Evolutionary conservation across 2,329 filamentous ascomycete genomes (phyloP).

Genomic region (Hymenotorrendiella dingleyae): DNA sequence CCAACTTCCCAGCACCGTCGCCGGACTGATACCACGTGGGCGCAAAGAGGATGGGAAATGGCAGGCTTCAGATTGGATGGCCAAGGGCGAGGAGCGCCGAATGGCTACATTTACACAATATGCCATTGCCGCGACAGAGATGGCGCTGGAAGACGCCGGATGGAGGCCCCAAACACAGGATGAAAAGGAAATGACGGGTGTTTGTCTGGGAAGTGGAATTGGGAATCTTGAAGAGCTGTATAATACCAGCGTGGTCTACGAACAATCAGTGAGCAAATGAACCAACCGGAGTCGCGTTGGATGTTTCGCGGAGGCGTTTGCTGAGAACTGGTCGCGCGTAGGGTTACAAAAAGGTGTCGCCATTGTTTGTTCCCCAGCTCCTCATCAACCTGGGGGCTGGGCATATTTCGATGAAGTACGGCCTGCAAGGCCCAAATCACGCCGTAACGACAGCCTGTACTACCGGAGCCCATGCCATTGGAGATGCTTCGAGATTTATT

Average conservation of each 20-base stretch:
- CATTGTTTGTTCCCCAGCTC: slow-evolving; percentile 86
- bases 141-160: slow-evolving; percentile 76
- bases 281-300: background rate
- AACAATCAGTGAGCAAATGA: slow-evolving; percentile 51
- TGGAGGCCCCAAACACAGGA: slow-evolving; percentile 52
- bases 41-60: slow-evolving; percentile 39
- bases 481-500: slow-evolving; percentile 89
- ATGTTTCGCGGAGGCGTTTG: slow-evolving; percentile 6
- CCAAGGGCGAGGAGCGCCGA: slow-evolving; percentile 55
- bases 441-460: slow-evolving; percentile 92
- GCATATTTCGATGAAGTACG: slow-evolving; percentile 88
- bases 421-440: slow-evolving; percentile 87
- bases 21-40: slow-evolving; percentile 69
- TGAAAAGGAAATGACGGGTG: slow-evolving; percentile 72
- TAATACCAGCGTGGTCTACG: slow-evolving; percentile 70
- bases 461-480: slow-evolving; percentile 89
- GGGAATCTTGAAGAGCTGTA: slow-evolving; percentile 91
- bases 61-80: slow-evolving; percentile 50
- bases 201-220: slow-evolving; percentile 92
- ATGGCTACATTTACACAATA: slow-evolving; percentile 94
- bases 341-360: slow-evolving; percentile 91
- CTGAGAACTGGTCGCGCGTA: slow-evolving; percentile 35
- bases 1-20: slow-evolving; percentile 76
- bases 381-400: slow-evolving; percentile 94
- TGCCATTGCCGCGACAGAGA: slow-evolving; percentile 76